A percentile compares a stretch with the other conserved stretches of the same genome.
These are phyloP conservation scores for Durotheca rogersii DNA, from an alignment of 495 filamentous ascomycete species.

Conservation along the genomic window DNA sequence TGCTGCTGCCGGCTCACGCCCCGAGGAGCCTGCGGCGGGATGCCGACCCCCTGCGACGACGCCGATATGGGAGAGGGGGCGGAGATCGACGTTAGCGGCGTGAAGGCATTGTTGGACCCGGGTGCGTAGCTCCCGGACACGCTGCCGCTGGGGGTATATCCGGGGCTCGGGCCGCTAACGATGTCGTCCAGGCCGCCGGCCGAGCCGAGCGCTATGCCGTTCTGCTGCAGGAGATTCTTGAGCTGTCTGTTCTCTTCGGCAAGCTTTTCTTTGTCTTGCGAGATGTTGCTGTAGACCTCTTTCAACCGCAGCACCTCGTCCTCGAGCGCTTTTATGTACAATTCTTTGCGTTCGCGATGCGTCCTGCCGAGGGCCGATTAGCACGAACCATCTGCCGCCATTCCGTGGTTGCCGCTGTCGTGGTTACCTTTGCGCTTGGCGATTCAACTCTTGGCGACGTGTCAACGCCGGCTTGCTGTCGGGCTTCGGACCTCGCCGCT, in stretches of 20 bases:
- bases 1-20: constrained; percentile 40
- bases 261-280: constrained; percentile 64
- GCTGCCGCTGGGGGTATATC: constrained; percentile 56
- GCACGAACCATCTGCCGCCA: neutral
- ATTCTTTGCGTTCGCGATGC: constrained; percentile 94
- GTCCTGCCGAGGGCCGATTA: constrained; percentile 55
- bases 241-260: constrained; percentile 76
- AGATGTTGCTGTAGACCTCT: constrained; percentile 61
- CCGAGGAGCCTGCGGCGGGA: constrained; percentile 35
- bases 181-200: constrained; percentile 47
- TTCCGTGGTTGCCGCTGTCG: neutral
- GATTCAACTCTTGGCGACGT: constrained; percentile 89
- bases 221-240: constrained; percentile 68
- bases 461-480: constrained; percentile 95
- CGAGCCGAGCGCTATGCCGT: constrained; percentile 60
- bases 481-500: constrained; percentile 90
- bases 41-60: constrained; percentile 42
- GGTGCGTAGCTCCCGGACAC: constrained; percentile 55
- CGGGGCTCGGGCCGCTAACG: constrained; percentile 44
- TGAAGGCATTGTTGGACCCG: constrained; percentile 46
- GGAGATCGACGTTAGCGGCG: constrained; percentile 41
- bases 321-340: constrained; percentile 91
- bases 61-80: constrained; percentile 39
- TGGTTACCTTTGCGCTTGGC: constrained; percentile 86
- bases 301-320: constrained; percentile 76